Evolutionary conservation across 1,284 basidiomycete genomes (phyloP), one percentile per base, ranked within the genome.

Genomic region (Pseudozyma flocculosa): DNA sequence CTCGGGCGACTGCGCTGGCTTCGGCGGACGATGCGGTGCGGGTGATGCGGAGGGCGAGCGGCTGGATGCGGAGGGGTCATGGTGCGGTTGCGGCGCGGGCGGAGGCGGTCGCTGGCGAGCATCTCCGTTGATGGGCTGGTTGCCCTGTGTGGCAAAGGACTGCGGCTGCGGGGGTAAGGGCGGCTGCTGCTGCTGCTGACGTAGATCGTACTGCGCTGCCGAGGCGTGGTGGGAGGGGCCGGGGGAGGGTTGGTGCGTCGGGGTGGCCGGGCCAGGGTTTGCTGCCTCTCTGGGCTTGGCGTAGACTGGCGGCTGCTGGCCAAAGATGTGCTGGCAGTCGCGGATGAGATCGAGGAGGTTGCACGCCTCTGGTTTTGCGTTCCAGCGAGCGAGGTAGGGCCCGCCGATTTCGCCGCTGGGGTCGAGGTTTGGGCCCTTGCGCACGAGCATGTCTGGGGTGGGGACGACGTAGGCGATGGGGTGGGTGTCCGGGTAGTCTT

Each of bases 381-480:
- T 81, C 94, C 95, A 97, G 52, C 85, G 81, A 32, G 82, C 82
- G 36, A 88, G 76, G 77, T 92, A 93, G 36, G 85, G 84, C 40
- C 85, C 81, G 37, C 78, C 79, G 69, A 90, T 63, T 83, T 82
- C 10, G n/a, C 95, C 95, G 72, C 89, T 90, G 43, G 88, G 85
- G 70, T 96, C 92, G 61, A 97, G 83, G 68, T 85, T 82, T 43
- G 82, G 83, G 14, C 88, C 85, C 23, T 88, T 84, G 60, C 87
- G 86, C 63, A 99, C 85, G 53, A 92, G 86, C 88, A 98, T 93
- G 68, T 90, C 87, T 45, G 82, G 84, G 1, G 92, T 96, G n/a
- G 95, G 94, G 13, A 90, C 87, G 59, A 99, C 93, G 80, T 91
- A 97, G n/a, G 84, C 84, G 70, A 98, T 85, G 9, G 95, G 95